Evolutionary conservation across 345 rosid genomes (phyloP).

Genomic region (Populus davidiana): DNA sequence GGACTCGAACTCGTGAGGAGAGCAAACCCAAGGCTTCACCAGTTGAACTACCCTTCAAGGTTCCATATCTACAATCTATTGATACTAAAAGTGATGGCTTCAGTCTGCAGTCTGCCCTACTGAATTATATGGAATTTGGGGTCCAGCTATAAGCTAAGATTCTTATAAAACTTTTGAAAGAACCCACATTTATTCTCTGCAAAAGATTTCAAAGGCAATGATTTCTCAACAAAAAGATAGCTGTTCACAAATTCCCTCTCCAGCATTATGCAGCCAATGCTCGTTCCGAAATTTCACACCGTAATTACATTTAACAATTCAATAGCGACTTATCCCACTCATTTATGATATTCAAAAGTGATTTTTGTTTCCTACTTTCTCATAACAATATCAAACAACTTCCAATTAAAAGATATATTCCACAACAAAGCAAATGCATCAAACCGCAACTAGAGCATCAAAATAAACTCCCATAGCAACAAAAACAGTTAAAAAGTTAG

Average conservation of each 20-base stretch:
- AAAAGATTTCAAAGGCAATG: neutral
- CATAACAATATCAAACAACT: neutral
- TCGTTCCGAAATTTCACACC: neutral
- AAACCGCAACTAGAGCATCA: neutral
- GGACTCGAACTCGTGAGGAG: too few relatives aligned
- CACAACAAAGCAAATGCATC: conserved; percentile 1
- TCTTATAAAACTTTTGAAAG: neutral
- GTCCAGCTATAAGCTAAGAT: neutral
- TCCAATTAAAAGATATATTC: neutral
- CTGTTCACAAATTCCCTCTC: neutral
- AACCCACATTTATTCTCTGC: neutral
- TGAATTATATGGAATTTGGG: neutral
- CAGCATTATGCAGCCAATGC: neutral
- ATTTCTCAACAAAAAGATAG: neutral
- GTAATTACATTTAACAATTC: neutral
- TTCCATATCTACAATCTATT: neutral
- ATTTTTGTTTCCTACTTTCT: neutral
- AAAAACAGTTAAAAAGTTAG: neutral
- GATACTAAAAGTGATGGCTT: neutral
- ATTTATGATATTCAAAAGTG: neutral
- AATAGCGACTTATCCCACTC: neutral
- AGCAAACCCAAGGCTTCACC: too few relatives aligned
- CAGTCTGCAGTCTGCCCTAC: neutral
- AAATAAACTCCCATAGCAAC: neutral
- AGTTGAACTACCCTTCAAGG: too few relatives aligned